Percentiles rank a stretch among this genome's conserved stretches.
Evolutionary conservation across 148 eudicot species (phyloP).

Genomic region (Agrostemma githago): DNA sequence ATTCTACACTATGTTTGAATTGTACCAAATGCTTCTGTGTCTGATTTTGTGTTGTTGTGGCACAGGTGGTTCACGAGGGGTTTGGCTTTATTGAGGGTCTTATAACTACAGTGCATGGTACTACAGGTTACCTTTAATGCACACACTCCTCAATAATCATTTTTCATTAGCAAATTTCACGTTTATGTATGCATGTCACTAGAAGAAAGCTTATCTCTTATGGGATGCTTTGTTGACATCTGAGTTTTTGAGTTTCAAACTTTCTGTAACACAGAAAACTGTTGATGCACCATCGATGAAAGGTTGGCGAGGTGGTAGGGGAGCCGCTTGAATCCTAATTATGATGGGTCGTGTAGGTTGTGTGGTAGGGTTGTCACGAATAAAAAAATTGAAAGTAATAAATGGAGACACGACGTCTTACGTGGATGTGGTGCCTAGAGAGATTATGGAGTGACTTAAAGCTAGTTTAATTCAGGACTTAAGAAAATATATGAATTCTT

Average conservation of each 20-base stretch:
- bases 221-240: background rate
- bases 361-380: no score
- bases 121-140: slow-evolving; percentile 55
- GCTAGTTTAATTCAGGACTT: no score
- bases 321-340: slow-evolving; percentile 86
- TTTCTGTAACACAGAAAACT: slow-evolving; percentile 75
- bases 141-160: background rate
- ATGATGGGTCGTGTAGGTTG: no score
- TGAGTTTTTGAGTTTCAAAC: slow-evolving; percentile 28
- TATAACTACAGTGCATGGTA: slow-evolving; percentile 96
- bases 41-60: background rate
- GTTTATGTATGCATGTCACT: background rate
- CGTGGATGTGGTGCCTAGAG: no score
- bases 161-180: background rate
- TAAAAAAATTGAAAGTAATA: no score
- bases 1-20: background rate
- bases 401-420: no score
- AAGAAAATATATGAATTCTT: no score
- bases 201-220: slow-evolving; percentile 1
- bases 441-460: no score
- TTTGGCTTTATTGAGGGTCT: slow-evolving; percentile 80
- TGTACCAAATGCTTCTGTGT: background rate
- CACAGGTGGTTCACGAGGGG: slow-evolving; percentile 88
- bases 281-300: slow-evolving; percentile 98
- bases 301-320: slow-evolving; percentile 97